Evolutionary conservation across 805 yeast species (phyloP), one percentile per base, ranked within the genome.

Genomic region (Sugiyamaella lignohabitans): DNA sequence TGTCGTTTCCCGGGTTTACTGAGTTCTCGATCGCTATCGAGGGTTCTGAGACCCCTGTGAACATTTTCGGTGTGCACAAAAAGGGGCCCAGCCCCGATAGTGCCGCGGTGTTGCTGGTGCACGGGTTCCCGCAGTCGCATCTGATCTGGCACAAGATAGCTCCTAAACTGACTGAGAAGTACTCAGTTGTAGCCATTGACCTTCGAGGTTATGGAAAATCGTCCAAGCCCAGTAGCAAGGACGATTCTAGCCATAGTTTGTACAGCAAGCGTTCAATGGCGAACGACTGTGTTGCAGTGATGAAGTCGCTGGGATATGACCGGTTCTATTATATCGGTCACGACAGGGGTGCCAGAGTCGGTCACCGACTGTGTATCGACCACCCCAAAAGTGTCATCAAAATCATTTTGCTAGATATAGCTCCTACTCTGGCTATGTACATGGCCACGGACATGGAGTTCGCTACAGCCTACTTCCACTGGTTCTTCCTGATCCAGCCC

Each of bases 401-500:
- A 34, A 46, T 46, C 18, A 32, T 47, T 3, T 47, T 50, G 17
- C 40, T 48, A 14, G 53, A 50, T 29, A 48, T 50, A 16, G 20
- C 38, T 22, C 53, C 52, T 10, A 48, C 53, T 2, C 37, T 46
- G 37, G 46, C 49, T 14, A 50, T 50, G 52, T 50, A 47, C 24
- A 48, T 42, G 18, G 18, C 29, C n/a, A 47, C 53, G 4, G 42
- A 40, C 39, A n/a, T 37, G 34, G 19, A 10, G 19, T 51, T 51
- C 46, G 49, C 54, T 5, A 18, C 29, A 14, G 11, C 40, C 4
- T 51, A 48, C 35, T 51, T 34, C 35, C 54, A 49, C 34, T 51
- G 54, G 52, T 51, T 48, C 39, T 45, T 49, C 36, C 50, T 51
- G 24, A 37, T 45, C 14, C 54, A 51, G 37, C 53, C 50, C n/a